phyloP scores from a whole-genome alignment of 2,329 filamentous ascomycete species.

The Pezicula radicicola region DNA sequence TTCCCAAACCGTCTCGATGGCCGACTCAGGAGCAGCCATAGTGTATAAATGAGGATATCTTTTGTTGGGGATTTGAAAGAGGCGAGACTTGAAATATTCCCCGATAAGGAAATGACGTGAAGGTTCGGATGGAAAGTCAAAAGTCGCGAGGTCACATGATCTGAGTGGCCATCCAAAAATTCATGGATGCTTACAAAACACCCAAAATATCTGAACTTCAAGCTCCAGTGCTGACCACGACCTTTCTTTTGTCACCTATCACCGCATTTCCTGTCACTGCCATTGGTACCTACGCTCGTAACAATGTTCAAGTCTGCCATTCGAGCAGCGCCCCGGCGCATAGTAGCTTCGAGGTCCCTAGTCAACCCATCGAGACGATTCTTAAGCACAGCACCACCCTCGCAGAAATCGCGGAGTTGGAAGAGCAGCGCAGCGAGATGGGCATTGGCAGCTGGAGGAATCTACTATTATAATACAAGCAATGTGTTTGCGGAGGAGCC shows the following conservation, averaged over 20 bases:
- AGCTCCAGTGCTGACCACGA: constrained; percentile 11
- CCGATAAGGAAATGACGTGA: neutral
- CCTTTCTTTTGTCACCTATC: constrained; percentile 19
- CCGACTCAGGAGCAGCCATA: neutral
- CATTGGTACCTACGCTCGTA: constrained; percentile 1
- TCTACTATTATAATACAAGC: constrained; percentile 96
- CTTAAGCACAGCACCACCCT: constrained; percentile 51
- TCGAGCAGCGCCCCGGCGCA: constrained; percentile 21
- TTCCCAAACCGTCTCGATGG: constrained; percentile 3
- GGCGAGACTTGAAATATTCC: neutral
- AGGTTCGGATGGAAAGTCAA: neutral
- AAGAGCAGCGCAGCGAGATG: constrained; percentile 73
- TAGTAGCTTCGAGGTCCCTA: constrained; percentile 12
- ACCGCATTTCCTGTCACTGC: constrained; percentile 3
- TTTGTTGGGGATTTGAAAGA: neutral
- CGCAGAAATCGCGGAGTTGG: constrained; percentile 73
- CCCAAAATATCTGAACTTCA: neutral
- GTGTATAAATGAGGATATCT: too few relatives aligned
- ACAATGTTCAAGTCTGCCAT: constrained; percentile 25
- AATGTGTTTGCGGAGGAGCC: constrained; percentile 82
- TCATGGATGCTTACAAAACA: constrained; percentile 24
- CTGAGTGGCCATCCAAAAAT: constrained; percentile 8
- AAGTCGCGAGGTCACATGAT: constrained; percentile 3
- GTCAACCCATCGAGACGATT: constrained; percentile 37
- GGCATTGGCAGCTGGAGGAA: constrained; percentile 68